Percentiles rank a stretch among this genome's conserved stretches.
phyloP scores from a whole-genome alignment of 2,329 filamentous ascomycete species.

The Aaosphaeria pasadenensis region DNA sequence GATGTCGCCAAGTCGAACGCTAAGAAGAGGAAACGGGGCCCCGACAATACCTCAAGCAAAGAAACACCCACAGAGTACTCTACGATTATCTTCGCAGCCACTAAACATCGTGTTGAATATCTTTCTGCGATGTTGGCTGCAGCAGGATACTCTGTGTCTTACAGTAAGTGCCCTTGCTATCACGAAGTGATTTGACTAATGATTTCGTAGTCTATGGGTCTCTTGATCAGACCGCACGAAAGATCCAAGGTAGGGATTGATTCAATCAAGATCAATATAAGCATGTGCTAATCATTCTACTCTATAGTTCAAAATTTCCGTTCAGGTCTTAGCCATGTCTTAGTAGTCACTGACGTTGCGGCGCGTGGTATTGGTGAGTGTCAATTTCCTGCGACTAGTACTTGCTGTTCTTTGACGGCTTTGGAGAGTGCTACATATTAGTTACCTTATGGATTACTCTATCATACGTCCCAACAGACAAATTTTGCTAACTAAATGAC shows the following conservation, averaged over 20 bases:
- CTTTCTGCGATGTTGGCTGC: conserved; percentile 74
- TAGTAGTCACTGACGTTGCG: conserved; percentile 95
- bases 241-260: conserved; percentile 58
- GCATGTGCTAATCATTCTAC: too few relatives aligned
- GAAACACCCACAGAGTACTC: conserved; percentile 84
- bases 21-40: conserved; percentile 72
- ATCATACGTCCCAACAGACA: too few relatives aligned
- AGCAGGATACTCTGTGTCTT: conserved; percentile 85
- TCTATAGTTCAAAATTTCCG: conserved; percentile 75
- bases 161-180: conserved; percentile 39
- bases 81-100: conserved; percentile 91
- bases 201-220: conserved; percentile 71
- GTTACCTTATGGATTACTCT: too few relatives aligned
- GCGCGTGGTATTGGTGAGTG: conserved; percentile 94
- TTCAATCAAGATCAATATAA: too few relatives aligned
- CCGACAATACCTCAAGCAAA: conserved; percentile 49
- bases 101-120: conserved; percentile 97
- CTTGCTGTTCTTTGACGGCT: conserved; percentile 64
- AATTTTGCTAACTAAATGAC: too few relatives aligned
- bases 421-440: not conserved
- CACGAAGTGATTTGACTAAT: conserved; percentile 1
- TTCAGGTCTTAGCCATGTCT: conserved; percentile 76
- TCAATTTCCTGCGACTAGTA: conserved; percentile 65
- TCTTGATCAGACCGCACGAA: conserved; percentile 88
- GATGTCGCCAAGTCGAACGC: conserved; percentile 46